Base-by-base conservation (phyloP, 1,139 yeast genomes). In the Taphrina populina region DNA sequence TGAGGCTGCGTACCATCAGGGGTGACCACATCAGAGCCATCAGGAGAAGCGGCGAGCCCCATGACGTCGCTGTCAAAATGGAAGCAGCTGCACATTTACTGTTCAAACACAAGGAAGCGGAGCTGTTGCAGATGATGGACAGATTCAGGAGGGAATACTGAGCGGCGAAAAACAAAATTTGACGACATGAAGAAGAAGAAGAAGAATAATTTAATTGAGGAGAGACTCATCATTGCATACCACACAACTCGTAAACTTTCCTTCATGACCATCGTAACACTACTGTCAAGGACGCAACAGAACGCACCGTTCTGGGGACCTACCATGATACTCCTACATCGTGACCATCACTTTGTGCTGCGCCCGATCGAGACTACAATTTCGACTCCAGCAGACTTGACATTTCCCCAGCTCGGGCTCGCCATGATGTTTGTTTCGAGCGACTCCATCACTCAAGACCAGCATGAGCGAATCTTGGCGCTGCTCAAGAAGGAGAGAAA, bases 241-340 rank as follows among this genome's bases (percentile, higher is more conserved):
- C n/a, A n/a, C n/a, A n/a, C n/a, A n/a, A n/a, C n/a, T n/a, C n/a
- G n/a, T n/a, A n/a, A n/a, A n/a, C n/a, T n/a, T n/a, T n/a, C 21
- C 15, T 4, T 7, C 26, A 43, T 43, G 47, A 35, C 36, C 10
- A 19, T 30, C 11, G 32, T 43, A 26, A 30, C 47, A 2, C 37
- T 43, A 2, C 37, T 43, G 17, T 29, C 36, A 4, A 7, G 36
- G 20, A 24, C 17, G 20, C 17, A 15, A 10, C 35, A 37, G 11
- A 30, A 43, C 27, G 32, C 32, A n/a, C 35, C 47, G 32, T 43
- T 43, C 47, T 43, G 47, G 47, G 47, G 37, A 2, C 36, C 17
- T 10, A 20, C 30, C 19, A 2, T 43, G 7, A n/a, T 21, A 7
- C 32, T 19, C 4, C 37, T 43, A 26, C 19, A 6, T 17, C 17